phyloP scores from a whole-genome alignment of 139 green algal genomes.

The Asterochloris sp. region DNA sequence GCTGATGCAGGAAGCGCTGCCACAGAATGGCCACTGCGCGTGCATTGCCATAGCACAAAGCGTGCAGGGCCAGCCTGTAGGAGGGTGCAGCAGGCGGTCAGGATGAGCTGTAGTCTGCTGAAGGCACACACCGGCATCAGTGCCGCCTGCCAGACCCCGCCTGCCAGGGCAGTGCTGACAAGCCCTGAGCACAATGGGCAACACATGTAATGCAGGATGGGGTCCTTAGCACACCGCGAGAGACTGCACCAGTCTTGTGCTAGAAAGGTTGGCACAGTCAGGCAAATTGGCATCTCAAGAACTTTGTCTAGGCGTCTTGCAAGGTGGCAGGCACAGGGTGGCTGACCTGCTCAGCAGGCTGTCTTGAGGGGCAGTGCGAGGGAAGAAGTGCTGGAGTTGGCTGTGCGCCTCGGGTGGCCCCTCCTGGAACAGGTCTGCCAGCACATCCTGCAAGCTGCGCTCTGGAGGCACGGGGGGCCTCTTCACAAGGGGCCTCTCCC shows the following conservation, averaged over 20 bases:
- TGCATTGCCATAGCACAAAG: constrained; percentile 61
- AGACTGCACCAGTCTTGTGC: background rate
- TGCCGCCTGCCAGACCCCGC: too few relatives aligned
- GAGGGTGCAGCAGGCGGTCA: background rate
- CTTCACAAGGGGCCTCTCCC: constrained; percentile 33
- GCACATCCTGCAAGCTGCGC: constrained; percentile 44
- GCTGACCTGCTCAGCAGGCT: constrained; percentile 38
- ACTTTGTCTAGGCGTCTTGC: background rate
- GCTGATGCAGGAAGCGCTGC: constrained; percentile 46
- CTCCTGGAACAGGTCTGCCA: constrained; percentile 51
- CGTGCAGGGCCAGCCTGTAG: constrained; percentile 60
- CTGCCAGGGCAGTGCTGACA: too few relatives aligned
- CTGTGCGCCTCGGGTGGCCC: background rate
- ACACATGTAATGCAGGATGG: too few relatives aligned
- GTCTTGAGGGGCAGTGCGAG: constrained; percentile 24
- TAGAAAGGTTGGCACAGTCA: background rate
- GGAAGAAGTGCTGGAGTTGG: background rate
- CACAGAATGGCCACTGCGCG: constrained; percentile 68
- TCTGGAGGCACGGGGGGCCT: constrained; percentile 35
- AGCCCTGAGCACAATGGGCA: too few relatives aligned
- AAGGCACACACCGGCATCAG: too few relatives aligned
- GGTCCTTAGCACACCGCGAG: background rate
- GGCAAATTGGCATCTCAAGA: background rate
- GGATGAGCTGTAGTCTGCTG: too few relatives aligned
- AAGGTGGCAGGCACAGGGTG: background rate